These are phyloP conservation scores for Pythium folliculosum DNA, from an alignment of 352 stramenopile genomes.

Conservation along the genomic window DNA sequence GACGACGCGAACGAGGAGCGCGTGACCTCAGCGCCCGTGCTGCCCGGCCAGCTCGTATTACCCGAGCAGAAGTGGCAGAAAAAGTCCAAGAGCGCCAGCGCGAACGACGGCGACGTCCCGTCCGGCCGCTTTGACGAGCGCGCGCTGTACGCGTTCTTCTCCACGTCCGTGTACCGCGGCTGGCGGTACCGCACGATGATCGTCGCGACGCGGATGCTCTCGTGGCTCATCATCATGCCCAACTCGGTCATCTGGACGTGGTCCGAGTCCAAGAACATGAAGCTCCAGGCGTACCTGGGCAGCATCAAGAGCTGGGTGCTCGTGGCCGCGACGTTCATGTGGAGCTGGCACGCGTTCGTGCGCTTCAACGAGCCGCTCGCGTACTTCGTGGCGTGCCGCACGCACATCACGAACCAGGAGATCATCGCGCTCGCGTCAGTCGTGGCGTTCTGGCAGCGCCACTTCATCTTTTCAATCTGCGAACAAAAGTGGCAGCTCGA, in stretches of 20 bases:
- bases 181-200: slow-evolving; percentile 34
- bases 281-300: slow-evolving; percentile 45
- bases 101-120: slow-evolving; percentile 11
- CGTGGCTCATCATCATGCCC: slow-evolving; percentile 59
- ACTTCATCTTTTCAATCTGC: slow-evolving; percentile 20
- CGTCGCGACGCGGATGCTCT: slow-evolving; percentile 38
- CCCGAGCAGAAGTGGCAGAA: not conserved
- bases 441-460: slow-evolving; percentile 7
- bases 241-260: slow-evolving; percentile 51
- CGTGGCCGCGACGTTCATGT: slow-evolving; percentile 18
- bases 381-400: slow-evolving; percentile 13
- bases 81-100: not conserved
- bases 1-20: not conserved
- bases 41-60: not conserved
- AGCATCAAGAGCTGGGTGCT: slow-evolving; percentile 26
- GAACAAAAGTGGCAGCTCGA: slow-evolving; percentile 25
- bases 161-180: slow-evolving; percentile 47
- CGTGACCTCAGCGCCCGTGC: not conserved
- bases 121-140: slow-evolving; percentile 15
- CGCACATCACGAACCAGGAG: slow-evolving; percentile 22
- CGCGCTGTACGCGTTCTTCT: slow-evolving; percentile 14
- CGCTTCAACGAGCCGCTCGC: slow-evolving; percentile 17
- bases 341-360: slow-evolving; percentile 23
- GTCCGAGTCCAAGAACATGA: slow-evolving; percentile 29
- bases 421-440: slow-evolving; percentile 21